Percentiles rank a stretch among this genome's conserved stretches.
Evolutionary conservation across 495 filamentous ascomycete species (phyloP).

Genomic region (Penicillium roqueforti): DNA sequence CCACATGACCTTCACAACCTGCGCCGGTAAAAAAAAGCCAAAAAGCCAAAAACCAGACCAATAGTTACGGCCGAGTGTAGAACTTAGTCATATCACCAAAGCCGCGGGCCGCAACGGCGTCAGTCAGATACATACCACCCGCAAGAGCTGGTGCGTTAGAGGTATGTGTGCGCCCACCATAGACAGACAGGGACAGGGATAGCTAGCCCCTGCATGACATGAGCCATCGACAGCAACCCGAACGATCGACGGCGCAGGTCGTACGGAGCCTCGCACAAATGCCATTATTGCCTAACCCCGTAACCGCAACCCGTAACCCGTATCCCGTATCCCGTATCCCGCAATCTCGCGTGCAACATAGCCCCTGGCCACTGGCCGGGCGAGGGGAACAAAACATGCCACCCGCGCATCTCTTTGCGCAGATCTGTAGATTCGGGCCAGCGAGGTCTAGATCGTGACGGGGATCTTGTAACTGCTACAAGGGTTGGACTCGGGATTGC

Average conservation of each 20-base stretch:
- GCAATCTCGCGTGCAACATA: background rate
- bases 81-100: too few relatives aligned
- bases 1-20: conserved; percentile 6
- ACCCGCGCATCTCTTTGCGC: background rate
- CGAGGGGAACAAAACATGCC: background rate
- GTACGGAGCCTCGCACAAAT: conserved; percentile 2
- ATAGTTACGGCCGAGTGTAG: too few relatives aligned
- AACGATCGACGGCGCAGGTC: background rate
- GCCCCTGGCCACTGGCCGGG: background rate
- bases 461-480: background rate
- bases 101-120: background rate
- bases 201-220: background rate
- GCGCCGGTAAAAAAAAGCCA: background rate
- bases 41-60: too few relatives aligned
- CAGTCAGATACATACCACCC: background rate
- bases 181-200: too few relatives aligned
- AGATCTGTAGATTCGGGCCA: background rate
- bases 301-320: too few relatives aligned
- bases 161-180: background rate
- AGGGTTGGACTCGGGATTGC: background rate
- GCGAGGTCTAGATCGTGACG: background rate
- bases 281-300: background rate
- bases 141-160: background rate
- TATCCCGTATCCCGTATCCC: too few relatives aligned
- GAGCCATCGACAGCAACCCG: background rate